Base-by-base conservation (phyloP, 108 stramenopile genomes). In the Ochromonas danica region DNA sequence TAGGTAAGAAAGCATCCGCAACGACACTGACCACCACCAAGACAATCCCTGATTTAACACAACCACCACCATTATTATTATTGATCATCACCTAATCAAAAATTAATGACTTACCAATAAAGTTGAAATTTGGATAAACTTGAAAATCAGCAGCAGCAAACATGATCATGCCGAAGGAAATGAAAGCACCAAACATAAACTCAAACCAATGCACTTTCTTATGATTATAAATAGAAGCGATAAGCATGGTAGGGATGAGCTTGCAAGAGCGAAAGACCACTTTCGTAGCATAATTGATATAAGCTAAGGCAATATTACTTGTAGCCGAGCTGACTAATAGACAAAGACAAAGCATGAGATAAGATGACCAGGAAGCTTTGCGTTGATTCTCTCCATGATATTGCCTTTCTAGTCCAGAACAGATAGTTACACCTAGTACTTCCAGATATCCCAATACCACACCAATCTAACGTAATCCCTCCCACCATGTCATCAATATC, bases 251-350 rank as follows among this genome's bases (percentile, higher is more conserved):
- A 0, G 95, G 94, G 74, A 96, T 84, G 57, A 96, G 83, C 83
- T 95, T 95, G 87, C 92, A 95, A 42, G 89, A 90, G 67, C 94
- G 90, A 81, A 93, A 93, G 1, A 93, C 90, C 1, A 96, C 95
- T 82, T 95, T 96, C 40, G 96, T 96, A 28, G 96, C 94, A 82
- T 94, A 97, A 74, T 97, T 96, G 81, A 97, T 97, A 85, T 92
- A 97, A 72, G 95, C 94, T 79, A 97, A 85, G 6, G 92, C 86
- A 43, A 92, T 75, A 75, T 75, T 75, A 60, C 72, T 75, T 27
- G 72, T 60, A 27, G 72, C 72, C 28, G 72, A 75, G 72, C 72
- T 75, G 28, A 75, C 40, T 45, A 75, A 42, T 27, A 75, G 72
- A 75, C 72, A 75, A 57, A 75, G 28, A 75, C 72, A 75, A 27